A percentile compares a stretch with the other conserved stretches of the same genome.
These are phyloP conservation scores for Apodospora peruviana DNA, from an alignment of 495 filamentous ascomycete species.

Conservation along the genomic window DNA sequence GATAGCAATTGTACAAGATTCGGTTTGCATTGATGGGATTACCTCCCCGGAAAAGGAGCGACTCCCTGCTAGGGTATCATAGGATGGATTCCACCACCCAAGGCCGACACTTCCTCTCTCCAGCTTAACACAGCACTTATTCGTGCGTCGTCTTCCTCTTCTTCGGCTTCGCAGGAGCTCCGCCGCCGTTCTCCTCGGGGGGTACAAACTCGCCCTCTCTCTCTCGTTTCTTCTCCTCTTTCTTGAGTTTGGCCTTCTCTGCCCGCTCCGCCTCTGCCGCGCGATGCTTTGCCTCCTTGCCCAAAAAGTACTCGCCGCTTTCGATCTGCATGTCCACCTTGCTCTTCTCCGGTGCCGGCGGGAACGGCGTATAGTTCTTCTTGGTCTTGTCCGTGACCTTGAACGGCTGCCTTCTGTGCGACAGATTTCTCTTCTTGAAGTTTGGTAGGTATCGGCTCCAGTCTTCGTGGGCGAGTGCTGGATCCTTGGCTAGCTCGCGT, in stretches of 20 bases:
- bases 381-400: constrained; percentile 90
- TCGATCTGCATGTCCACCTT: constrained; percentile 98
- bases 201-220: constrained; percentile 79
- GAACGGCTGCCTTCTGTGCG: constrained; percentile 73
- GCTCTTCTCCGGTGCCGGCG: constrained; percentile 60
- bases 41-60: constrained; percentile 1
- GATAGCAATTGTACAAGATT: too few relatives aligned
- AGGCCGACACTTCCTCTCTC: constrained; percentile 8
- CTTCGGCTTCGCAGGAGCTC: constrained; percentile 52
- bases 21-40: not conserved
- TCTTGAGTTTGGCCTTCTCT: constrained; percentile 77
- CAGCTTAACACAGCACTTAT: not conserved
- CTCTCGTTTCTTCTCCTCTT: constrained; percentile 81
- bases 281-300: constrained; percentile 84
- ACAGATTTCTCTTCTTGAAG: constrained; percentile 93
- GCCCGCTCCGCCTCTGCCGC: constrained; percentile 70
- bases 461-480: constrained; percentile 75
- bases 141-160: constrained; percentile 55
- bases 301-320: constrained; percentile 93
- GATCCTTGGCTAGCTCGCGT: constrained; percentile 94
- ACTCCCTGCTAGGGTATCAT: constrained; percentile 26
- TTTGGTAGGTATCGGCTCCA: constrained; percentile 97
- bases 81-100: constrained; percentile 4
- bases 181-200: constrained; percentile 62
- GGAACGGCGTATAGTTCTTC: constrained; percentile 88